Percentiles rank a stretch among this genome's conserved stretches.
These are phyloP conservation scores for Cutaneotrichosporon cavernicola DNA, from an alignment of 1,284 basidiomycete species.

Conservation along the genomic window DNA sequence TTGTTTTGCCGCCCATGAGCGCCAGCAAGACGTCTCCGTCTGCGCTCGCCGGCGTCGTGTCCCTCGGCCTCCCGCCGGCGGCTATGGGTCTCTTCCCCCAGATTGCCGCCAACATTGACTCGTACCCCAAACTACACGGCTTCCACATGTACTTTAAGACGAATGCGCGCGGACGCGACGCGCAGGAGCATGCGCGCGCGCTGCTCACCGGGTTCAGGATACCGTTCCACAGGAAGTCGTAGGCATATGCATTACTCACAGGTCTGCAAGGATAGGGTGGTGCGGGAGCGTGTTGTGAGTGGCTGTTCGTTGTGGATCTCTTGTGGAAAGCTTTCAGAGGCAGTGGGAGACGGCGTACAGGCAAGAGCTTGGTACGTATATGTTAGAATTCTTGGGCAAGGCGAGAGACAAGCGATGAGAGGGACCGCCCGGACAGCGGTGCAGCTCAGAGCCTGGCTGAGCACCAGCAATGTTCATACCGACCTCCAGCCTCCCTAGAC, in stretches of 20 bases:
- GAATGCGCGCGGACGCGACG: slow-evolving; percentile 74
- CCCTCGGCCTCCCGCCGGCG: slow-evolving; percentile 76
- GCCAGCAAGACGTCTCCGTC: slow-evolving; percentile 61
- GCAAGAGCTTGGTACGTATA: too few species aligned
- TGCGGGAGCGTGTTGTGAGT: too few species aligned
- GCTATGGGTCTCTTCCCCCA: slow-evolving; percentile 93
- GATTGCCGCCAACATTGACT: slow-evolving; percentile 85
- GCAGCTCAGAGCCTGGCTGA: too few species aligned
- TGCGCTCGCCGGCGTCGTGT: slow-evolving; percentile 80
- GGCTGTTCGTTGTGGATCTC: too few species aligned
- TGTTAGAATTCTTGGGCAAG: too few species aligned
- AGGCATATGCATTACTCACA: slow-evolving; percentile 11
- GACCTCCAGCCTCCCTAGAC: too few species aligned
- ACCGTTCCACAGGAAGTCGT: slow-evolving; percentile 62
- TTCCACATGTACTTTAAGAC: slow-evolving; percentile 92
- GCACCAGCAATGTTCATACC: too few species aligned
- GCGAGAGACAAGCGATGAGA: too few species aligned
- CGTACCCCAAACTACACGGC: slow-evolving; percentile 78
- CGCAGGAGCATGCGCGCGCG: slow-evolving; percentile 79
- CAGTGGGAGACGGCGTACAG: too few species aligned
- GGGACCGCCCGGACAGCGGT: too few species aligned
- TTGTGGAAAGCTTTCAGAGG: too few species aligned
- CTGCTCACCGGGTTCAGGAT: slow-evolving; percentile 85
- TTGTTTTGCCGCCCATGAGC: slow-evolving; percentile 69
- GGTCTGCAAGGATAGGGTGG: background rate